A percentile compares a stretch with the other conserved stretches of the same genome.
phyloP scores from a whole-genome alignment of 345 rosid species.

The Gossypium stocksii region DNA sequence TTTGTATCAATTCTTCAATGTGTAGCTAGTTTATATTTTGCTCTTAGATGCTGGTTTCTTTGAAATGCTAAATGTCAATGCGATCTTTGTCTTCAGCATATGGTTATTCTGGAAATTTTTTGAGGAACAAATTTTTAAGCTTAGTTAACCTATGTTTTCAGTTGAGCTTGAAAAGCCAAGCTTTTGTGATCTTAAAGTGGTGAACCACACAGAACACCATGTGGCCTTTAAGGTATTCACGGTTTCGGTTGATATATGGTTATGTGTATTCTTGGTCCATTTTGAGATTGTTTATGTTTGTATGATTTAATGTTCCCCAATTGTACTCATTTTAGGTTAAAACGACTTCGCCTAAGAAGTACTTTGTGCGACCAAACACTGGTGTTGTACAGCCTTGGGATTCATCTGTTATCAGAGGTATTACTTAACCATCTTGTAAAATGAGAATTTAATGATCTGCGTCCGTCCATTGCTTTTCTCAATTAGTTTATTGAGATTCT shows the following conservation, averaged over 20 bases:
- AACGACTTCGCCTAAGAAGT: slow-evolving; percentile 96
- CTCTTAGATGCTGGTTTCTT: not conserved
- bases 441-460: slow-evolving; percentile 1
- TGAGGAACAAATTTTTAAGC: not conserved
- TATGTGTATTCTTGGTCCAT: not conserved
- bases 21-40: not conserved
- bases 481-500: slow-evolving; percentile 5
- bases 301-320: not conserved
- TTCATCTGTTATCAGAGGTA: slow-evolving; percentile 71
- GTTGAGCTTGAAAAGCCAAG: slow-evolving; percentile 73
- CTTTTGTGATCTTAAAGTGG: slow-evolving; percentile 69
- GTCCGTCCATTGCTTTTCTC: not conserved
- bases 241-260: not conserved
- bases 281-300: not conserved
- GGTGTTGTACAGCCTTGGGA: slow-evolving; percentile 87
- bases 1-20: not conserved
- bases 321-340: slow-evolving; percentile 54
- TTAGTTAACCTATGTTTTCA: slow-evolving; percentile 23
- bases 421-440: slow-evolving; percentile 10
- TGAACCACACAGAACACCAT: slow-evolving; percentile 66
- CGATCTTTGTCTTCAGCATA: not conserved
- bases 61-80: slow-evolving; percentile 4
- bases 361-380: slow-evolving; percentile 93
- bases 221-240: slow-evolving; percentile 70
- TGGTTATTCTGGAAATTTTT: not conserved